These are phyloP conservation scores for Extremus antarcticus DNA, from an alignment of 495 filamentous ascomycete species.

Conservation along the genomic window DNA sequence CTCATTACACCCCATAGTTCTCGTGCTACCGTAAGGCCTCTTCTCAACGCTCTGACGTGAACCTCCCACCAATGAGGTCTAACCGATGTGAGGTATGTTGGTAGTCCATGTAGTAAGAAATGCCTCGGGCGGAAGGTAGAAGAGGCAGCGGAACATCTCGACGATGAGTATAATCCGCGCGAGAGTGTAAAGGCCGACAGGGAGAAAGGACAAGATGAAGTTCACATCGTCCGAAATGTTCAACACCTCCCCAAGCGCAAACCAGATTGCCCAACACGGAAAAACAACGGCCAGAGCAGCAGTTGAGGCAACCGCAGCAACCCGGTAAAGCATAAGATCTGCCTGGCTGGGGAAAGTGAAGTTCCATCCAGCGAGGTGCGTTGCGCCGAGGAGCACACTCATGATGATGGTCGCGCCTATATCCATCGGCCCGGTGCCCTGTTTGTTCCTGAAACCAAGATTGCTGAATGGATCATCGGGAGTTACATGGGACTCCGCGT, in stretches of 20 bases:
- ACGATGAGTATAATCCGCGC: background rate
- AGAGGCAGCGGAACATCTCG: background rate
- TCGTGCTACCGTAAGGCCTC: too few relatives aligned
- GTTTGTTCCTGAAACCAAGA: too few relatives aligned
- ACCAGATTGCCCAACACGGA: background rate
- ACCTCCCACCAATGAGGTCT: too few relatives aligned
- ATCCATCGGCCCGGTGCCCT: background rate
- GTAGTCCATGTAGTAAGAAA: background rate
- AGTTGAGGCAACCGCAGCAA: background rate
- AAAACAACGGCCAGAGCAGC: background rate
- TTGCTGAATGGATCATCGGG: too few relatives aligned
- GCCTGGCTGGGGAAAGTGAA: background rate
- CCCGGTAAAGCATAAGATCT: background rate
- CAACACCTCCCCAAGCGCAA: background rate
- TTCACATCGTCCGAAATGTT: too few relatives aligned
- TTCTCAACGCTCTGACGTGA: too few relatives aligned
- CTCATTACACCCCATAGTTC: too few relatives aligned
- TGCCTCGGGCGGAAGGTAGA: background rate
- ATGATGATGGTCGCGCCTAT: background rate
- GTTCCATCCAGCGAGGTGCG: background rate
- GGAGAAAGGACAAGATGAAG: background rate
- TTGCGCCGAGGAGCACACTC: background rate
- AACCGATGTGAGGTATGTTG: background rate
- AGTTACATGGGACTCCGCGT: too few relatives aligned
- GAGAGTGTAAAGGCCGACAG: background rate